Evolutionary conservation across 1,284 basidiomycete species (phyloP), one percentile per base, ranked within the genome.

Genomic region (Puccinia coronata): DNA sequence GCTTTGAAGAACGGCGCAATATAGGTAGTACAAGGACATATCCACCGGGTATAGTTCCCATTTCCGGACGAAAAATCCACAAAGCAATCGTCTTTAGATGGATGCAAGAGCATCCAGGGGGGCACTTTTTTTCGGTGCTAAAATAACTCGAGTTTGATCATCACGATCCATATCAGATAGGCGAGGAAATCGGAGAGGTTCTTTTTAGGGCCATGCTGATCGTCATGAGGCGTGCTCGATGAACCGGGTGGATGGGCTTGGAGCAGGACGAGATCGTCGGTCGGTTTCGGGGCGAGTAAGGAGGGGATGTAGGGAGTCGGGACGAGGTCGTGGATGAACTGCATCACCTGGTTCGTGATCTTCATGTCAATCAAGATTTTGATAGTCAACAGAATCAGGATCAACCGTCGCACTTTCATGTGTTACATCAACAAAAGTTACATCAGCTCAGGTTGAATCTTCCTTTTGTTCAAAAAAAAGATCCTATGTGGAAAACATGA

Each of bases 311-410:
- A 67, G 20, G 41, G 39, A 47, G n/a, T 25, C n/a, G 63, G 63
- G 14, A 47, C 63, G 25, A 67, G 63, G 18, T 67, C 39, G n/a
- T 43, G 41, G 1, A 67, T 43, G 20, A 67, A 67, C 34, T 34
- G 28, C 16, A 36, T 53, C 47, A 23, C 36, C n/a, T 71, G 69
- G 23, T 34, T 71, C 18, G 47, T 25, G 9, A 51, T 49, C 69
- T n/a, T 49, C 31, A 71, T 36, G 53, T 71, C 69, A 34, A 71
- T 53, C 12, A 71, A 53, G 47, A 71, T 71, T 49, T 71, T 71
- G 47, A 71, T 71, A 25, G 69, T 71, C 28, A 71, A 71, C 39
- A 71, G 23, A n/a, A 71, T 71, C 47, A 71, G 47, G n/a, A 71
- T 34, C 47, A 71, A 36, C n/a, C 69, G 8, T 2, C 69, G 69